phyloP scores from a whole-genome alignment of 257 asterid genomes.

The Gentiana dahurica region DNA sequence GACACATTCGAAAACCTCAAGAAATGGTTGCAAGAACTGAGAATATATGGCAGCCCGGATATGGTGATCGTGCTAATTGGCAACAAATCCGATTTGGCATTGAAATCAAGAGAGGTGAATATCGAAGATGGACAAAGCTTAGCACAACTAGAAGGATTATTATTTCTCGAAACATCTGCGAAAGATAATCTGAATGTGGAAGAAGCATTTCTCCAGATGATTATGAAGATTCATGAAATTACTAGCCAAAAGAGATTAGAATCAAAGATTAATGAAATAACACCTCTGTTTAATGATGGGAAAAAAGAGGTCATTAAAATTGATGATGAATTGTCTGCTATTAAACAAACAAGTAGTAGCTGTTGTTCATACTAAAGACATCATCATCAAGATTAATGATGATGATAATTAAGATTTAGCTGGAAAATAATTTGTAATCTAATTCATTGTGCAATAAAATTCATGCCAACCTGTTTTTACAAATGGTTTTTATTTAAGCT shows the following conservation, averaged over 20 bases:
- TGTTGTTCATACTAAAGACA: slow-evolving; percentile 35
- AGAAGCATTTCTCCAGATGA: slow-evolving; percentile 71
- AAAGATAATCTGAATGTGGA: slow-evolving; percentile 77
- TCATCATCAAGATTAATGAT: too few species aligned
- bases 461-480: too few species aligned
- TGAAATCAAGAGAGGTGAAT: slow-evolving; percentile 40
- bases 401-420: too few species aligned
- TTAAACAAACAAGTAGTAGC: slow-evolving; percentile 36
- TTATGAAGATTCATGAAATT: slow-evolving; percentile 47
- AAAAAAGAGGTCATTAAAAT: slow-evolving; percentile 46
- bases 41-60: slow-evolving; percentile 49
- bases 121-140: slow-evolving; percentile 62
- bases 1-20: slow-evolving; percentile 51
- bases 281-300: slow-evolving; percentile 27
- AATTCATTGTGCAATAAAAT: too few species aligned
- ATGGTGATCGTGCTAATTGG: slow-evolving; percentile 83
- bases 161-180: slow-evolving; percentile 80
- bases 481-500: too few species aligned
- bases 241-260: slow-evolving; percentile 46
- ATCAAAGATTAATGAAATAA: slow-evolving; percentile 27
- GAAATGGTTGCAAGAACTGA: slow-evolving; percentile 63
- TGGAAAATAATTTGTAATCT: too few species aligned
- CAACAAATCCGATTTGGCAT: slow-evolving; percentile 52
- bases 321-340: slow-evolving; percentile 64
- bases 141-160: slow-evolving; percentile 55